phyloP scores from a whole-genome alignment of 139 green algal genomes.

The Picochlorum sp. region DNA sequence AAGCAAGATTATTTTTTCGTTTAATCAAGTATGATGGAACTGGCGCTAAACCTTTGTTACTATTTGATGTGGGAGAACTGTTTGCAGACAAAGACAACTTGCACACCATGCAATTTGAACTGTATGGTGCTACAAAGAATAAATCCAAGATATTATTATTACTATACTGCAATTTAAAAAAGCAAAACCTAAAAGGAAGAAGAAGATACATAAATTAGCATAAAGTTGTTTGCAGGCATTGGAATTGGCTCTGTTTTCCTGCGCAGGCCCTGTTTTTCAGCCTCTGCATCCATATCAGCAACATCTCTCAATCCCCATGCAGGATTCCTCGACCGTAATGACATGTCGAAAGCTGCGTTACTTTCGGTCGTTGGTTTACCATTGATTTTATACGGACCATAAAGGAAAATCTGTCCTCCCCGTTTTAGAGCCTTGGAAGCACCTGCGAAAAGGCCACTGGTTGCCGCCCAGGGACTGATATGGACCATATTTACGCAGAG shows the following conservation, averaged over 20 bases:
- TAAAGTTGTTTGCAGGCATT: conserved; percentile 57
- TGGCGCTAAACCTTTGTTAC: too few relatives aligned
- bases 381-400: conserved; percentile 42
- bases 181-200: too few relatives aligned
- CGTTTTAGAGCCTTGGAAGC: conserved; percentile 5
- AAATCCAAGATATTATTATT: too few relatives aligned
- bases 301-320: conserved; percentile 50
- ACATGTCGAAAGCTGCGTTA: conserved; percentile 41
- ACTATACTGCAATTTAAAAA: too few relatives aligned
- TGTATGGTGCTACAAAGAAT: too few relatives aligned
- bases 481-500: conserved; percentile 41
- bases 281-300: conserved; percentile 16
- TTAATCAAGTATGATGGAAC: too few relatives aligned
- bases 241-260: conserved; percentile 1
- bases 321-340: conserved; percentile 19
- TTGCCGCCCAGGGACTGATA: conserved; percentile 37
- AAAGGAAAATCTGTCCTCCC: conserved; percentile 23
- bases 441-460: conserved; percentile 28
- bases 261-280: conserved; percentile 18
- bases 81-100: too few relatives aligned
- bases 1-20: too few relatives aligned
- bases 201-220: conserved; percentile 31
- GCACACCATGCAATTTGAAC: too few relatives aligned
- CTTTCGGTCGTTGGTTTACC: conserved; percentile 23
- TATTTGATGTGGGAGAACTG: too few relatives aligned